Conservation (phyloP, 345 rosid genomes). For the Cardiospermum halicacabum region DNA sequence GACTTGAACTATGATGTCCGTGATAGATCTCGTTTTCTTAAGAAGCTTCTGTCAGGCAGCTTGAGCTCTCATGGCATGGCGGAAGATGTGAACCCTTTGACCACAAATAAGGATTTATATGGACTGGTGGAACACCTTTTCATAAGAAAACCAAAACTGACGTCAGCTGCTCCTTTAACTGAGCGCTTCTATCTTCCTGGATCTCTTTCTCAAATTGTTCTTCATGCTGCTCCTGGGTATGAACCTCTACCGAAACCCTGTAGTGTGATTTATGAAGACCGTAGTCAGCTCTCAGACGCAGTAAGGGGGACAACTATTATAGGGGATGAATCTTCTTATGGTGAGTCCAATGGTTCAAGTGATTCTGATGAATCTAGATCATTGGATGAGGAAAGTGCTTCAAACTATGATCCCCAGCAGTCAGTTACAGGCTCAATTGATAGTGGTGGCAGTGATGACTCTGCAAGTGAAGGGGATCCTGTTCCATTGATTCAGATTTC, state of each 20-base stretch:
- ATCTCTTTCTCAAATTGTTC: slow-evolving; percentile 91
- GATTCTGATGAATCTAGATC: slow-evolving; percentile 49
- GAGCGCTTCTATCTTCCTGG: slow-evolving; percentile 90
- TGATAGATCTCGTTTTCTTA: slow-evolving; percentile 80
- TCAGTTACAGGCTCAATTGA: slow-evolving; percentile 39
- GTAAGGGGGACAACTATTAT: slow-evolving; percentile 21
- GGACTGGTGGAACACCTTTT: slow-evolving; percentile 56
- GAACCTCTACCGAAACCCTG: slow-evolving; percentile 98
- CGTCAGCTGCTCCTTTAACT: slow-evolving; percentile 34
- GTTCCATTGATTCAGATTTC: slow-evolving; percentile 79
- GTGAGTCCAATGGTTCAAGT: slow-evolving; percentile 30
- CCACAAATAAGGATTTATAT: slow-evolving; percentile 33
- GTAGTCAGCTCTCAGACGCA: slow-evolving; percentile 28
- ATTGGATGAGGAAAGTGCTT: slow-evolving; percentile 59
- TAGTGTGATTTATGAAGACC: slow-evolving; percentile 46
- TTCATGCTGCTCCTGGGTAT: slow-evolving; percentile 99
- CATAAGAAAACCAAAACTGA: slow-evolving; percentile 42
- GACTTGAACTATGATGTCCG: slow-evolving; percentile 86
- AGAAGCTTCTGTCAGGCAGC: slow-evolving; percentile 44
- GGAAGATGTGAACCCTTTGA: slow-evolving; percentile 29
- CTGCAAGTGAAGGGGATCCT: slow-evolving; percentile 39
- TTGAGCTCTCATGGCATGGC: slow-evolving; percentile 34
- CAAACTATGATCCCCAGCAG: slow-evolving; percentile 62
- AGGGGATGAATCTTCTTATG: slow-evolving; percentile 23
- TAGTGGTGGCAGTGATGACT: slow-evolving; percentile 37